Percentiles rank a stretch among this genome's conserved stretches.
These are phyloP conservation scores for Aspergillus felis DNA, from an alignment of 2,329 filamentous ascomycete species.

Conservation along the genomic window DNA sequence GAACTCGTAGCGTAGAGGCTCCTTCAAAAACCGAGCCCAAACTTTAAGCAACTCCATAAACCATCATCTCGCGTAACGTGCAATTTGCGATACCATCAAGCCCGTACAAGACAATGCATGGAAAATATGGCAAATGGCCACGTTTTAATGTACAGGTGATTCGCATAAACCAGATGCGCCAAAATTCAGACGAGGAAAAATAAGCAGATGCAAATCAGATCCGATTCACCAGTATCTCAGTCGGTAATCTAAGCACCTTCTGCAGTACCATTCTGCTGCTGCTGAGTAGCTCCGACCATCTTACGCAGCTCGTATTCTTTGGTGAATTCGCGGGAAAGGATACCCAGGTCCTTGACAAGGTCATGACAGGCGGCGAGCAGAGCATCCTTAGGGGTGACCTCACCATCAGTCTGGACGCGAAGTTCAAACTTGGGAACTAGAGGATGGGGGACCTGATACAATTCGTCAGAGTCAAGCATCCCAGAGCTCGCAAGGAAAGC, in stretches of 20 bases:
- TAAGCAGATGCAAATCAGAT: neutral
- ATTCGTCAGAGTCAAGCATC: conserved; percentile 1
- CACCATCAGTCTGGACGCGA: conserved; percentile 87
- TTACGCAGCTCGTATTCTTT: conserved; percentile 87
- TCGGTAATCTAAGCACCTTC: conserved; percentile 16
- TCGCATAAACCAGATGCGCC: neutral
- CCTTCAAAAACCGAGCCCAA: neutral
- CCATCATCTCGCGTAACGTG: neutral
- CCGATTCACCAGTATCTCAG: neutral
- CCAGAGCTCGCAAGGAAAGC: neutral
- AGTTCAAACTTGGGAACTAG: conserved; percentile 59
- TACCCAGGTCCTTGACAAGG: conserved; percentile 74
- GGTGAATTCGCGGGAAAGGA: conserved; percentile 81
- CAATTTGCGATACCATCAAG: neutral
- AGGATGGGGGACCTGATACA: conserved; percentile 41
- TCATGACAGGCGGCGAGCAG: conserved; percentile 76
- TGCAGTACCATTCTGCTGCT: conserved; percentile 31
- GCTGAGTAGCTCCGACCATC: conserved; percentile 67
- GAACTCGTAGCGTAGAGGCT: neutral
- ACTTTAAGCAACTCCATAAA: neutral
- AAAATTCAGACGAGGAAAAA: neutral
- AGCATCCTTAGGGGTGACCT: conserved; percentile 82
- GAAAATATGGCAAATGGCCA: neutral
- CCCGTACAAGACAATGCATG: neutral
- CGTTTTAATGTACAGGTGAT: neutral